These are phyloP conservation scores for Dothideomycetes sp. DNA, from an alignment of 2,329 filamentous ascomycete species.

Conservation along the genomic window DNA sequence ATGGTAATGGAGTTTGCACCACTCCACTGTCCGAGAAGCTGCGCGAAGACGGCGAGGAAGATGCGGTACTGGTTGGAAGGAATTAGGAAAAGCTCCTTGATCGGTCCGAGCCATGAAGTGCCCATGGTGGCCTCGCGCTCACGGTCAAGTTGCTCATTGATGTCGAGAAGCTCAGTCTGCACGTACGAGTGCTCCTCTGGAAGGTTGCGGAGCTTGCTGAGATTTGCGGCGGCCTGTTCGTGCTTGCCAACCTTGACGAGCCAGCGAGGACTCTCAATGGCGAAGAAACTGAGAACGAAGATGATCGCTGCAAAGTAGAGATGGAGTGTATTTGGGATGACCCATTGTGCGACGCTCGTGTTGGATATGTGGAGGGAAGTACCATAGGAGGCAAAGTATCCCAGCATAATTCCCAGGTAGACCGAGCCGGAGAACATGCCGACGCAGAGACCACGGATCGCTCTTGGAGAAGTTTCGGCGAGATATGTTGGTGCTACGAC, in stretches of 20 bases:
- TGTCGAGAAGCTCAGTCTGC: slow-evolving; percentile 46
- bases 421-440: slow-evolving; percentile 61
- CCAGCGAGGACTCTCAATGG: slow-evolving; percentile 22
- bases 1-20: slow-evolving; percentile 65
- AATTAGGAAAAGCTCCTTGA: slow-evolving; percentile 58
- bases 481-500: slow-evolving; percentile 53
- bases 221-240: slow-evolving; percentile 18
- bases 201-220: slow-evolving; percentile 19
- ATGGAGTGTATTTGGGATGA: slow-evolving; percentile 64
- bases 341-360: slow-evolving; percentile 32
- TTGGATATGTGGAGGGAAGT: slow-evolving; percentile 41
- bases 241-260: slow-evolving; percentile 21
- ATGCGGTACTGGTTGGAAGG: slow-evolving; percentile 63
- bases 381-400: slow-evolving; percentile 56
- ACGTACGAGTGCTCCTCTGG: slow-evolving; percentile 20
- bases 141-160: slow-evolving; percentile 54
- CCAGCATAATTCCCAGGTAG: slow-evolving; percentile 43
- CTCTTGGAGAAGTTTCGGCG: slow-evolving; percentile 33
- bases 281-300: slow-evolving; percentile 48
- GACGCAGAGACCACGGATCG: slow-evolving; percentile 52
- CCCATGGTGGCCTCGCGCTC: slow-evolving; percentile 63
- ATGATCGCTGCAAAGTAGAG: slow-evolving; percentile 68
- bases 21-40: slow-evolving; percentile 56
- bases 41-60: slow-evolving; percentile 56
- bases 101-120: slow-evolving; percentile 49